Percentiles rank a stretch among this genome's conserved stretches.
These are phyloP conservation scores for Coriolopsis trogii DNA, from an alignment of 1,284 basidiomycete genomes.

Conservation along the genomic window DNA sequence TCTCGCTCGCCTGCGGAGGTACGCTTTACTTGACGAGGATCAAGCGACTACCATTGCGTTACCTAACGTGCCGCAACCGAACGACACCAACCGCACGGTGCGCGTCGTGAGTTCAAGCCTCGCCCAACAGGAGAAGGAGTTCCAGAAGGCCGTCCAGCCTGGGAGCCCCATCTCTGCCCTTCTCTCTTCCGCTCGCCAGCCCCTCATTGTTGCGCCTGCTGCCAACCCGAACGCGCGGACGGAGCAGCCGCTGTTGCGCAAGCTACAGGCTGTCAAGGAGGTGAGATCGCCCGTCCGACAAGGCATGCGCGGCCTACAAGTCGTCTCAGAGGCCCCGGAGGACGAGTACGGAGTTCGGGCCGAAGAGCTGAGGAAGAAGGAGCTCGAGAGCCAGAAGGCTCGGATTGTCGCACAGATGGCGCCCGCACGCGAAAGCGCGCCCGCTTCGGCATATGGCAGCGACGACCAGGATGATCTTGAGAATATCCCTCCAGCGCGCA, in stretches of 20 bases:
- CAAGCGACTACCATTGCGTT: slow-evolving; percentile 46
- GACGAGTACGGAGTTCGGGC: slow-evolving; percentile 36
- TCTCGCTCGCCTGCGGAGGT: slow-evolving; percentile 64
- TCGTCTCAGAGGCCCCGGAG: slow-evolving; percentile 54
- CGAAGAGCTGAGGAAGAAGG: slow-evolving; percentile 61
- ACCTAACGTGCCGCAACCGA: slow-evolving; percentile 34
- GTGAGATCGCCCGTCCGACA: slow-evolving; percentile 40
- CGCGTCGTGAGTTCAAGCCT: slow-evolving; percentile 61
- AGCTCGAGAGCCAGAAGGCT: slow-evolving; percentile 84
- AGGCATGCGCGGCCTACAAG: slow-evolving; percentile 45
- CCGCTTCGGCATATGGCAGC: slow-evolving; percentile 28
- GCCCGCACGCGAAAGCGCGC: slow-evolving; percentile 40
- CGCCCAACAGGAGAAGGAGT: slow-evolving; percentile 92
- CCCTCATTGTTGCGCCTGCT: slow-evolving; percentile 72
- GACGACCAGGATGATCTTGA: slow-evolving; percentile 39
- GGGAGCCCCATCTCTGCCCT: slow-evolving; percentile 93
- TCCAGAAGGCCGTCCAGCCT: slow-evolving; percentile 94
- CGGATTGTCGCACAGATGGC: slow-evolving; percentile 91
- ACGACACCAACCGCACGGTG: slow-evolving; percentile 28
- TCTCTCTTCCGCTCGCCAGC: slow-evolving; percentile 87
- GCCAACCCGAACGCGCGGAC: slow-evolving; percentile 31
- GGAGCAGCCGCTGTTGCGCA: slow-evolving; percentile 61
- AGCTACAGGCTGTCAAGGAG: slow-evolving; percentile 51
- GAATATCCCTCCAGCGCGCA: slow-evolving; percentile 17
- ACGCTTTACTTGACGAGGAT: slow-evolving; percentile 65